Evolutionary conservation across 306 rosid species (phyloP).

Genomic region (barrel medic (Medicago truncatula)): MtrunA17r5.0-ANR NC_053043.1:6766501-6767000

Average conservation of each 20-base stretch:
- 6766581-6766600: conserved; percentile 78
- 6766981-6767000: not conserved
- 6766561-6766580: conserved; percentile 77
- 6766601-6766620: conserved; percentile 61
- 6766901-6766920: conserved; percentile 51
- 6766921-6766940: conserved; percentile 61
- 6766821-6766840: conserved; percentile 91
- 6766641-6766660: not conserved
- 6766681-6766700: not conserved
- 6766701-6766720: too few relatives aligned
- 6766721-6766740: too few relatives aligned
- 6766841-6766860: conserved; percentile 93
- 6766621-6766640: not conserved
- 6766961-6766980: conserved; percentile 19
- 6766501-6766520: conserved; percentile 57
- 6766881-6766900: conserved; percentile 47
- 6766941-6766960: conserved; percentile 28
- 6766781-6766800: too few relatives aligned
- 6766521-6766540: conserved; percentile 76
- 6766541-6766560: conserved; percentile 77
- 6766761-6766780: too few relatives aligned
- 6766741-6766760: too few relatives aligned
- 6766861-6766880: conserved; percentile 65
- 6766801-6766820: conserved; percentile 76
- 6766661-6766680: conserved; percentile 34